A percentile compares a stretch with the other conserved stretches of the same genome.
These are phyloP conservation scores for Trichoderma virens DNA, from an alignment of 495 filamentous ascomycete genomes.

Conservation along the genomic window DNA sequence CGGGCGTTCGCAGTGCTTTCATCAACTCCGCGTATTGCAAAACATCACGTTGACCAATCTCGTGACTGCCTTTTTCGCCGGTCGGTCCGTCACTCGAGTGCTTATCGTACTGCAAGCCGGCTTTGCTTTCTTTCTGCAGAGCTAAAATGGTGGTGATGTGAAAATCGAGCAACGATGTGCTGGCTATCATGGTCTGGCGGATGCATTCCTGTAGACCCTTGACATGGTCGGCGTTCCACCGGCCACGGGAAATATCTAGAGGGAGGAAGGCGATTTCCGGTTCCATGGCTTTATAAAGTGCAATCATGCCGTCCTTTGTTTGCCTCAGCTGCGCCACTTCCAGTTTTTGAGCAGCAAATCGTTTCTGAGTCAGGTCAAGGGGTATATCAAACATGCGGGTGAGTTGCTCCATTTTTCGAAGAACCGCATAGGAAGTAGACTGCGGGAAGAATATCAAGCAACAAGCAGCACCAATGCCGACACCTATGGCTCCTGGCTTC, in stretches of 20 bases:
- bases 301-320: not conserved
- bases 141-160: not conserved
- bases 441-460: conserved; percentile 7
- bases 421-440: conserved; percentile 5
- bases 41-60: conserved; percentile 1
- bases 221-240: not conserved
- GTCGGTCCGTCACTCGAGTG: not conserved
- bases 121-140: not conserved
- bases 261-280: conserved; percentile 7
- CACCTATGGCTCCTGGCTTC: conserved; percentile 4
- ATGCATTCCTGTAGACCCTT: not conserved
- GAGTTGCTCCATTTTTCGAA: conserved; percentile 3
- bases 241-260: conserved; percentile 1
- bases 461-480: conserved; percentile 3
- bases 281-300: not conserved
- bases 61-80: not conserved
- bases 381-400: not conserved
- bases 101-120: not conserved
- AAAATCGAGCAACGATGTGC: not conserved
- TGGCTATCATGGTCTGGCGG: not conserved
- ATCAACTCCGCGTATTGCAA: conserved; percentile 3
- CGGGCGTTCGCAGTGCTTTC: not conserved
- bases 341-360: not conserved
- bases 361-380: not conserved
- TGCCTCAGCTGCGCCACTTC: not conserved